phyloP scores from a whole-genome alignment of 805 yeast genomes.

The Clavispora carvajalis region DNA sequence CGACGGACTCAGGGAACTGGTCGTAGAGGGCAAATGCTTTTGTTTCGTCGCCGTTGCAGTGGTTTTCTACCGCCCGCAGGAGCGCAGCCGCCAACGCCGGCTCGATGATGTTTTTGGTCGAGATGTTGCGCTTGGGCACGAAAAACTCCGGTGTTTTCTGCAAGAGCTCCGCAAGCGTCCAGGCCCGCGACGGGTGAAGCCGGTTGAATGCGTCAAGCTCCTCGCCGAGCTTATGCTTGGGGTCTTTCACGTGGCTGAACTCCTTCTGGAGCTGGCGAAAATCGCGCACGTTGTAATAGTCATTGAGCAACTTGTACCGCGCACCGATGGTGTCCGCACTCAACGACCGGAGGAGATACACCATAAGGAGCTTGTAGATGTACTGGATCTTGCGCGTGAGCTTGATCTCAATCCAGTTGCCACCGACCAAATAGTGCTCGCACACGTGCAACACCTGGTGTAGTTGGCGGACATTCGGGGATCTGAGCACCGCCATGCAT shows the following conservation, averaged over 20 bases:
- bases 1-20: conserved; percentile 29
- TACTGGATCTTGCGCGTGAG: conserved; percentile 18
- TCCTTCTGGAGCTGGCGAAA: conserved; percentile 10
- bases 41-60: conserved; percentile 13
- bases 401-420: conserved; percentile 26
- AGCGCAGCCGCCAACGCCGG: conserved; percentile 16
- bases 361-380: conserved; percentile 24
- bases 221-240: conserved; percentile 8
- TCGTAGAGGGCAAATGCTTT: conserved; percentile 27
- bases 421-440: conserved; percentile 28
- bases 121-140: conserved; percentile 24
- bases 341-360: conserved; percentile 13
- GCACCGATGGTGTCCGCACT: conserved; percentile 9
- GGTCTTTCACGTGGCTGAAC: conserved; percentile 9
- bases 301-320: conserved; percentile 20
- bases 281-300: conserved; percentile 21
- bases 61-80: conserved; percentile 13
- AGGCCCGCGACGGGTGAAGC: conserved; percentile 3
- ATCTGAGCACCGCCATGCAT: background rate
- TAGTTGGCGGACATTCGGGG: conserved; percentile 7
- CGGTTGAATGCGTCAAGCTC: conserved; percentile 15
- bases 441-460: conserved; percentile 16
- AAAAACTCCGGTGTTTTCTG: conserved; percentile 24
- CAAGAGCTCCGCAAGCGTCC: conserved; percentile 14
- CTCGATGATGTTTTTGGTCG: conserved; percentile 19